A percentile compares a stretch with the other conserved stretches of the same genome.
Evolutionary conservation across 2,329 filamentous ascomycete species (phyloP).

Genomic region (Escovopsis sp.): DNA sequence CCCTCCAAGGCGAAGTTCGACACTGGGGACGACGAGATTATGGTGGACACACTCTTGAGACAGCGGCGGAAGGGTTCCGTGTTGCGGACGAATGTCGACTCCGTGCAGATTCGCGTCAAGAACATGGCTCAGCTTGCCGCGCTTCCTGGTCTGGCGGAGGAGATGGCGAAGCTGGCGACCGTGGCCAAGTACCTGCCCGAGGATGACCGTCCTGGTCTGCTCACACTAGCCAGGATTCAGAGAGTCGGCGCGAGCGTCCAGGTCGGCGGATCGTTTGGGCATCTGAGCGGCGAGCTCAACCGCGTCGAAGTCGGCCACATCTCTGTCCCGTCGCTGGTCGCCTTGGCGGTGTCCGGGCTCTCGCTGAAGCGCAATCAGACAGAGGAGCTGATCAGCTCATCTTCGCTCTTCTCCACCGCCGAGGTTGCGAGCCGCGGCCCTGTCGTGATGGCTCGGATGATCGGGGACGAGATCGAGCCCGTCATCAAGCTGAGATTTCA

Average conservation of each 20-base stretch:
- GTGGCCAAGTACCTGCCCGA: slow-evolving; percentile 92
- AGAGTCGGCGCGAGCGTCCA: slow-evolving; percentile 46
- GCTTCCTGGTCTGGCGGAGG: slow-evolving; percentile 57
- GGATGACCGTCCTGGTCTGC: slow-evolving; percentile 78
- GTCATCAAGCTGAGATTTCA: slow-evolving; percentile 76
- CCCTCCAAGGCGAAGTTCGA: slow-evolving; percentile 82
- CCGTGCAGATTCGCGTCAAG: slow-evolving; percentile 45
- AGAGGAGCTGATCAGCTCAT: slow-evolving; percentile 56
- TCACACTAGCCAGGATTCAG: slow-evolving; percentile 56
- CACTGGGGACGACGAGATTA: slow-evolving; percentile 78
- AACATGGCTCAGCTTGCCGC: slow-evolving; percentile 50
- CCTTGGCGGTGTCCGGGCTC: slow-evolving; percentile 54
- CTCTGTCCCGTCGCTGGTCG: slow-evolving; percentile 66
- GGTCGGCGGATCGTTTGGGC: slow-evolving; percentile 54
- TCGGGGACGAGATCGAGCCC: slow-evolving; percentile 89
- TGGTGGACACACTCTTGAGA: slow-evolving; percentile 77
- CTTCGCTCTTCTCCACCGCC: slow-evolving; percentile 12
- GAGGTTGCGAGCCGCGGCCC: slow-evolving; percentile 15
- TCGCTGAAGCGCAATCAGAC: slow-evolving; percentile 45
- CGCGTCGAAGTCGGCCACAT: slow-evolving; percentile 66
- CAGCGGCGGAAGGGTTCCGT: slow-evolving; percentile 80
- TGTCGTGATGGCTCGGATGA: slow-evolving; percentile 75
- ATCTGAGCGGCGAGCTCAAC: slow-evolving; percentile 38
- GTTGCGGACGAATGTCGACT: slow-evolving; percentile 52
- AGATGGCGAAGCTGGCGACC: slow-evolving; percentile 66